These are phyloP conservation scores for Ceratocystis albifundus DNA, from an alignment of 2,329 filamentous ascomycete genomes.

Conservation along the genomic window DNA sequence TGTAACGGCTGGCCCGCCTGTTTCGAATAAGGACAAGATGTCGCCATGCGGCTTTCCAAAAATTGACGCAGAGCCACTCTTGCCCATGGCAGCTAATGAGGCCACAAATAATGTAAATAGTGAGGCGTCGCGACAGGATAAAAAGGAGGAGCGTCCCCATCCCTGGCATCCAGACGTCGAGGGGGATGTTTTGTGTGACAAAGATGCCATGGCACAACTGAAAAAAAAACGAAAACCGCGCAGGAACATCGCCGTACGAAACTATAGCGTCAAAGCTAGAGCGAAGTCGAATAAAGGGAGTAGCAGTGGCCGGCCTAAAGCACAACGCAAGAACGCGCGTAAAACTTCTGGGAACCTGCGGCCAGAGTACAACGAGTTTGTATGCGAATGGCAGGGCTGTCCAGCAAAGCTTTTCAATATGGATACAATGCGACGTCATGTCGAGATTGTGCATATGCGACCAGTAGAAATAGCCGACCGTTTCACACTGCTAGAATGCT, in stretches of 20 bases:
- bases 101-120: background rate
- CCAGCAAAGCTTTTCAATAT: conserved; percentile 51
- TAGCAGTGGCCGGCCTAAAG: background rate
- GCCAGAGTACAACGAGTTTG: conserved; percentile 40
- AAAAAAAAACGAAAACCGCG: background rate
- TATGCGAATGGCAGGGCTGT: conserved; percentile 50
- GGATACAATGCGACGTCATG: conserved; percentile 45
- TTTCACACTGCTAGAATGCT: conserved; percentile 24
- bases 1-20: background rate
- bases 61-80: background rate
- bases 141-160: background rate
- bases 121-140: background rate
- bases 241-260: background rate
- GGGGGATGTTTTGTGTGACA: background rate
- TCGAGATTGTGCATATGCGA: conserved; percentile 40
- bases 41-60: background rate
- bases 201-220: too few relatives aligned
- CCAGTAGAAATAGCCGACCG: background rate
- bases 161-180: background rate
- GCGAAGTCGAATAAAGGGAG: background rate
- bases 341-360: conserved; percentile 34
- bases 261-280: background rate
- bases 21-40: background rate
- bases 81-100: background rate
- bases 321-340: conserved; percentile 2